phyloP scores from a whole-genome alignment of 2,329 filamentous ascomycete species.

The Colletotrichum godetiae region DNA sequence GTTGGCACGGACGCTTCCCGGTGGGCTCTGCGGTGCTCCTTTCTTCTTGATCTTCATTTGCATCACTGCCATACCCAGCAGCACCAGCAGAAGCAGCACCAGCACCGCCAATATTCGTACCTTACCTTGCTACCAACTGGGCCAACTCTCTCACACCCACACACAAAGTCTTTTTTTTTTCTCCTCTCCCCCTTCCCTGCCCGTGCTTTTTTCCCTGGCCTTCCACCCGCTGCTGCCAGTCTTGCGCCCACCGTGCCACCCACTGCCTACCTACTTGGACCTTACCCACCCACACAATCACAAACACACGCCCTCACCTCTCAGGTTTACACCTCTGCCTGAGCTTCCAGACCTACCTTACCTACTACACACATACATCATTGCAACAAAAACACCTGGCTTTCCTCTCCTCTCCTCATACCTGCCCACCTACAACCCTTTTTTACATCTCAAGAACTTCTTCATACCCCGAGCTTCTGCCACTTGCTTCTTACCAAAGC shows the following conservation, averaged over 20 bases:
- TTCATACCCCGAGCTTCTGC: neutral
- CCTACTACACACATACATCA: neutral
- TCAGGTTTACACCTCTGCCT: constrained; percentile 26
- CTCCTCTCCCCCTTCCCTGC: constrained; percentile 12
- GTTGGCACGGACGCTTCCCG: constrained; percentile 31
- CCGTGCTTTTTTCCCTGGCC: constrained; percentile 10
- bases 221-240: constrained; percentile 9
- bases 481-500: constrained; percentile 2
- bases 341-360: constrained; percentile 9
- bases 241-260: neutral
- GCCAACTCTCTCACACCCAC: constrained; percentile 13
- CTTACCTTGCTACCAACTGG: too few relatives aligned
- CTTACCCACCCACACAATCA: constrained; percentile 2
- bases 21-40: constrained; percentile 33
- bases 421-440: neutral
- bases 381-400: constrained; percentile 29
- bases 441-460: constrained; percentile 9
- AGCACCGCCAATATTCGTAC: neutral
- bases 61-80: constrained; percentile 26
- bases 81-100: neutral
- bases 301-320: constrained; percentile 12
- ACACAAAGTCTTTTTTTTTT: constrained; percentile 25
- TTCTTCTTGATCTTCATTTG: constrained; percentile 36
- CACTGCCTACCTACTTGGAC: too few relatives aligned
- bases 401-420: constrained; percentile 15